These are phyloP conservation scores for Phytopythium chamaehyphon DNA, from an alignment of 352 stramenopile species.

Conservation along the genomic window DNA sequence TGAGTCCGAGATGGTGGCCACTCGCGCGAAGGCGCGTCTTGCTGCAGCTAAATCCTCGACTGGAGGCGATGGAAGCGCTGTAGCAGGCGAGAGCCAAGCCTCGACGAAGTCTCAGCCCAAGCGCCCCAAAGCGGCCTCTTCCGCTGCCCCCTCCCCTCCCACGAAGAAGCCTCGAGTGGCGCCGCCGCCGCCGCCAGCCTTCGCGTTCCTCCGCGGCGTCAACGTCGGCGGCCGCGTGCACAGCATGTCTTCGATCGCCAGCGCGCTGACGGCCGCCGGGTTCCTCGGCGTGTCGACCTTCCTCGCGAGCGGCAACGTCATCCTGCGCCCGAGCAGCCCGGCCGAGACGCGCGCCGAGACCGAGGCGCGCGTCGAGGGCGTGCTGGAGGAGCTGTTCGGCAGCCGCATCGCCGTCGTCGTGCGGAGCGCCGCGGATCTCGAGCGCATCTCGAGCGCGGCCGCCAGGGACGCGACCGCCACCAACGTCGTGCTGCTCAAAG, in stretches of 20 bases:
- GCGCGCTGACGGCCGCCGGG: slow-evolving; percentile 11
- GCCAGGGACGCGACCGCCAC: slow-evolving; percentile 15
- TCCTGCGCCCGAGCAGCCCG: slow-evolving; percentile 8
- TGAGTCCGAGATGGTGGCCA: too few relatives aligned
- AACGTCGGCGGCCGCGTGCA: slow-evolving; percentile 25
- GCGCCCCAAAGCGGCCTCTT: too few relatives aligned
- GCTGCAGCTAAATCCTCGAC: too few relatives aligned
- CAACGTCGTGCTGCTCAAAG: slow-evolving; percentile 26
- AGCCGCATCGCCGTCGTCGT: slow-evolving; percentile 16
- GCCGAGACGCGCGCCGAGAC: neutral
- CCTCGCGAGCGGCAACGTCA: slow-evolving; percentile 26
- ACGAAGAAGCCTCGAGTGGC: too few relatives aligned
- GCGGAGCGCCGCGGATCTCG: slow-evolving; percentile 16
- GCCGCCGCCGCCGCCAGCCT: neutral
- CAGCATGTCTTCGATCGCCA: slow-evolving; percentile 26
- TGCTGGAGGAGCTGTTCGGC: slow-evolving; percentile 20
- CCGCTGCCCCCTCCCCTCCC: too few relatives aligned
- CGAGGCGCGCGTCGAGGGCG: slow-evolving; percentile 19
- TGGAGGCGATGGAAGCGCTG: too few relatives aligned
- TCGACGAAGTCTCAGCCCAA: too few relatives aligned
- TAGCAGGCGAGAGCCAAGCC: too few relatives aligned
- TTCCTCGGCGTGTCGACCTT: slow-evolving; percentile 24
- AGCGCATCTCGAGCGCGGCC: slow-evolving; percentile 4
- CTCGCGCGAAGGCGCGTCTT: too few relatives aligned
- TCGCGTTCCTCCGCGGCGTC: slow-evolving; percentile 28